A percentile compares a stretch with the other conserved stretches of the same genome.
These are phyloP conservation scores for Podospora fimiseda DNA, from an alignment of 495 filamentous ascomycete species.

Conservation along the genomic window DNA sequence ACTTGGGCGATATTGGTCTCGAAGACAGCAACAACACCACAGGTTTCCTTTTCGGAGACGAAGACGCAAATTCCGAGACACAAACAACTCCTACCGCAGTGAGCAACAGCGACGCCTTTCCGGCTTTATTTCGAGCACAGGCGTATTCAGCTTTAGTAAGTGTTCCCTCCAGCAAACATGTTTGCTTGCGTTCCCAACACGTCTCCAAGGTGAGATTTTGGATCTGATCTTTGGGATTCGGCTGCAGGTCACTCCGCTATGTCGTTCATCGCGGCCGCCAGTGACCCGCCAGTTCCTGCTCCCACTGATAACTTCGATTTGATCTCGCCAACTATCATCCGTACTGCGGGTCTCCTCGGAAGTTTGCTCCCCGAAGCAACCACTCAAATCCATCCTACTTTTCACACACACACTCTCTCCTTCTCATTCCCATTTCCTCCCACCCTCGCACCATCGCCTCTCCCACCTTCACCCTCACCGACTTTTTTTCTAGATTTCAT, in stretches of 20 bases:
- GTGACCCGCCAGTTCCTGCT: background rate
- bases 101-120: slow-evolving; percentile 48
- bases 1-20: slow-evolving; percentile 49
- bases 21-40: slow-evolving; percentile 67
- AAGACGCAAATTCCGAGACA: slow-evolving; percentile 63
- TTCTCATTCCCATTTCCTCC: too few species aligned
- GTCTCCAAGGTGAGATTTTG: background rate
- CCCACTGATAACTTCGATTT: background rate
- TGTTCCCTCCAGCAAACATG: too few species aligned
- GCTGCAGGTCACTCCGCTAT: background rate
- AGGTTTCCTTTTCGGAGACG: slow-evolving; percentile 77
- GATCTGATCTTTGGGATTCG: background rate
- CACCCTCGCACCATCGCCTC: background rate
- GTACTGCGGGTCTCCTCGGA: too few species aligned
- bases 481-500: slow-evolving; percentile 11
- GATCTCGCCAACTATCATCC: background rate
- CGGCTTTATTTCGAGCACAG: slow-evolving; percentile 1
- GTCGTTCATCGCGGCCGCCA: background rate
- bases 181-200: background rate
- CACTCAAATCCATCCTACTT: too few species aligned
- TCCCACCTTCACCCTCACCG: slow-evolving; percentile 11
- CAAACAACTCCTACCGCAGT: slow-evolving; percentile 40
- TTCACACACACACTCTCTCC: too few species aligned
- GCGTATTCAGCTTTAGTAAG: background rate
- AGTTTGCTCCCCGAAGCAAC: too few species aligned